phyloP scores from a whole-genome alignment of 2,329 filamentous ascomycete species.

The Pseudogymnoascus sp. region DNA sequence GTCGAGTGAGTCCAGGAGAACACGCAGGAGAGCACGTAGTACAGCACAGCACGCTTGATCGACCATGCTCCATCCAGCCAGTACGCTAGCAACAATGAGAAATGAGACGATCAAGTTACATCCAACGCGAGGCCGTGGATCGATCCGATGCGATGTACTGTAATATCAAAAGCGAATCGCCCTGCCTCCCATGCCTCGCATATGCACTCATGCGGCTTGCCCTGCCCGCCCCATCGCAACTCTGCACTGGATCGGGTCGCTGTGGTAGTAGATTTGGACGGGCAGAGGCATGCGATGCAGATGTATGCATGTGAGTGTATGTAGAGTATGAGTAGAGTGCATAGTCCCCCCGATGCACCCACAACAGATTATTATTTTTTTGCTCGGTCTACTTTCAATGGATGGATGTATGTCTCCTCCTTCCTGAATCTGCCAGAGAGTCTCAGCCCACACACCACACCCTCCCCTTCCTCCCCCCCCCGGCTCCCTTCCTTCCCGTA shows the following conservation, averaged over 20 bases:
- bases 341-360: neutral
- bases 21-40: neutral
- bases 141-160: neutral
- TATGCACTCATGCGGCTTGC: constrained; percentile 4
- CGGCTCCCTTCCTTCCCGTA: neutral
- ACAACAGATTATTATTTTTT: neutral
- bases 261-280: neutral
- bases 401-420: neutral
- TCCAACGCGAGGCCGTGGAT: constrained; percentile 6
- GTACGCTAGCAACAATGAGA: neutral
- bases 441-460: neutral
- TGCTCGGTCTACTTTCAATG: neutral
- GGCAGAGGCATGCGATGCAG: neutral
- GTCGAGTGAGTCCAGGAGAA: neutral
- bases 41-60: neutral
- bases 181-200: neutral
- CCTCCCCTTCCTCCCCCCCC: neutral
- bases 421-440: neutral
- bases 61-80: neutral
- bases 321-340: neutral
- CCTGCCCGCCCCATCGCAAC: neutral
- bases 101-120: constrained; percentile 8
- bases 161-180: constrained; percentile 3
- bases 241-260: neutral
- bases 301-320: neutral